Conservation (phyloP, 331 rosid species). For the Malus hybrid region DNA sequence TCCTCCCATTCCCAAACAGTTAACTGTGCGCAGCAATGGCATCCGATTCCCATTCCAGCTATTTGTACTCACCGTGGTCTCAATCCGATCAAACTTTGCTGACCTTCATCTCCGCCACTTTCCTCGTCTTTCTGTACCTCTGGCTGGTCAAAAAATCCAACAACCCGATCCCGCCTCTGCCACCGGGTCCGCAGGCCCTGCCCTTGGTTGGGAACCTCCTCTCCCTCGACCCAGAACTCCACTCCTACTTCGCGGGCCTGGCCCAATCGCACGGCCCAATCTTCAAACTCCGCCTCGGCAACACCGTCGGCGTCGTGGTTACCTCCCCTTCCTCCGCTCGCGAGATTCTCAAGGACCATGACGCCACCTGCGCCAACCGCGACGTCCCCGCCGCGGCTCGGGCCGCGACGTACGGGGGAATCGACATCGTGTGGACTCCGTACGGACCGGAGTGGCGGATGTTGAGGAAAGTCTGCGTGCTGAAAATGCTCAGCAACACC, state of each 20-base stretch:
- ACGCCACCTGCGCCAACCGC: constrained; percentile 61
- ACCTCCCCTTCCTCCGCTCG: constrained; percentile 50
- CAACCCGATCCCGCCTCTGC: constrained; percentile 11
- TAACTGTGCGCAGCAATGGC: too few relatives aligned
- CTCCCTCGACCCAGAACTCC: constrained; percentile 66
- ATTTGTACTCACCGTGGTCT: neutral
- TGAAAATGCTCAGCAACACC: constrained; percentile 65
- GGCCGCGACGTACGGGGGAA: constrained; percentile 37
- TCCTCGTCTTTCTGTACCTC: neutral
- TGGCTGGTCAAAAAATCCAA: constrained; percentile 16
- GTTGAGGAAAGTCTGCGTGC: constrained; percentile 57
- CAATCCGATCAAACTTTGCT: neutral
- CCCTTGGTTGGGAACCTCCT: constrained; percentile 70
- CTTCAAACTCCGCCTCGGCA: constrained; percentile 51
- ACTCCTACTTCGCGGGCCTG: constrained; percentile 45
- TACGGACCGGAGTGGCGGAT: constrained; percentile 80
- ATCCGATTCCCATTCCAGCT: neutral
- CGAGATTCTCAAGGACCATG: constrained; percentile 58
- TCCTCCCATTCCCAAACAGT: neutral
- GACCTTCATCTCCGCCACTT: constrained; percentile 4
- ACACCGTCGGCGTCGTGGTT: constrained; percentile 38
- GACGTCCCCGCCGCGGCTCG: constrained; percentile 52
- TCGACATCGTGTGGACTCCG: constrained; percentile 58
- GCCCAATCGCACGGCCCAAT: constrained; percentile 52
- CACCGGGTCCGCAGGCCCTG: constrained; percentile 65